These are phyloP conservation scores for Podospora tetraspora DNA, from an alignment of 495 filamentous ascomycete species.

Conservation along the genomic window DNA sequence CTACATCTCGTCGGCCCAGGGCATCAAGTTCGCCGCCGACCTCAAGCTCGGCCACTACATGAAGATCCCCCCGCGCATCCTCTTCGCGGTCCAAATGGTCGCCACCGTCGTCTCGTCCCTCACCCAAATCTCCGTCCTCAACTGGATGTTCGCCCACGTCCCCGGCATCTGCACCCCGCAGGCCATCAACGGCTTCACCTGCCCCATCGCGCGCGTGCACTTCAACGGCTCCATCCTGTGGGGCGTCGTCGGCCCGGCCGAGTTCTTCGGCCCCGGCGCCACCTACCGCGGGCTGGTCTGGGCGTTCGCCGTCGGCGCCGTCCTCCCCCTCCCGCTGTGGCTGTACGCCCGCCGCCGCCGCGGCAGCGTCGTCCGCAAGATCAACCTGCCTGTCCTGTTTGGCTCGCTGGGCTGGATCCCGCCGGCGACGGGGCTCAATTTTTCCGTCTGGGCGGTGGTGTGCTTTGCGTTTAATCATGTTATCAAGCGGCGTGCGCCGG, in stretches of 20 bases:
- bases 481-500: conserved; percentile 56
- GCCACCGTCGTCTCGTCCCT: conserved; percentile 73
- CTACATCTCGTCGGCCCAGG: conserved; percentile 75
- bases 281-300: conserved; percentile 66
- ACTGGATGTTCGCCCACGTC: conserved; percentile 83
- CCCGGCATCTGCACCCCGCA: conserved; percentile 69
- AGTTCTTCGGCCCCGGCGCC: conserved; percentile 70
- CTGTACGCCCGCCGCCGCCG: conserved; percentile 47
- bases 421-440: conserved; percentile 79
- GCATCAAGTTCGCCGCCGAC: conserved; percentile 80
- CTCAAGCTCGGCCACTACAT: conserved; percentile 89
- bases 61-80: conserved; percentile 79
- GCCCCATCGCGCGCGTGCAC: conserved; percentile 80
- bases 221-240: conserved; percentile 87
- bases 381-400: conserved; percentile 68
- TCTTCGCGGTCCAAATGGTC: conserved; percentile 76
- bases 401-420: conserved; percentile 75
- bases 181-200: conserved; percentile 80
- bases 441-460: conserved; percentile 73
- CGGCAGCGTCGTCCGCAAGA: conserved; percentile 52
- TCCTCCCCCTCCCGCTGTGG: conserved; percentile 66
- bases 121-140: conserved; percentile 75
- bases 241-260: conserved; percentile 74
- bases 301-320: conserved; percentile 70
- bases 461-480: conserved; percentile 78